Evolutionary conservation across 2,329 filamentous ascomycete genomes (phyloP), one percentile per base, ranked within the genome.

Genomic region (Aspergillus candidus): DNA sequence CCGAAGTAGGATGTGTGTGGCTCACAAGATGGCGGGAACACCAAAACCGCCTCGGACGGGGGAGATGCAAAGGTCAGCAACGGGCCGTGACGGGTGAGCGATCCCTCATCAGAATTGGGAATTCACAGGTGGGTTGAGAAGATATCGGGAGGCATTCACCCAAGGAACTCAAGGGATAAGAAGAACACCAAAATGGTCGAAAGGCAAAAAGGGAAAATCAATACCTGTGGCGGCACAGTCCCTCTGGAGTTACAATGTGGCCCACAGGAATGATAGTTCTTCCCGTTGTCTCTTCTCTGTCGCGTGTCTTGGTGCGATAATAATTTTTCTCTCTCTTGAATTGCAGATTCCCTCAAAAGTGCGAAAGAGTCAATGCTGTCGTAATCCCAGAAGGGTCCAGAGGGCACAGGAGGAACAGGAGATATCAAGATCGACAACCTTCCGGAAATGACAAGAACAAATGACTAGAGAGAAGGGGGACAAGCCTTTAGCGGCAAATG

Each of bases 41-140:
- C 51, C 50, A 50, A 53, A 42, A 44, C 35, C 43, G 39, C 40
- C 46, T 44, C 43, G 41, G 44, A 54, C 49, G 50, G 46, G 44
- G 49, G 50, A 52, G 46, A 54, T 48, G 46, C 45, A 44, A 45
- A 55, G 45, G 42, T 58, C 53, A 54, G 52, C 52, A 53, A 57
- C 51, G 50, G 55, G 52, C 54, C 52, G 54, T 55, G 48, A 51
- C 49, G 53, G 52, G 48, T 43, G 51, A 46, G 44, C 43, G 51
- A 57, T 50, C 49, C 54, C 49, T 54, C 51, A 59, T 52, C 34
- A 50, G 46, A 51, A 32, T 40, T 40, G 44, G 38, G 38, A 46
- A 40, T 51, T 44, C 45, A 46, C 43, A 50, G 41, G 22, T 46
- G 44, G 39, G 49, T 45, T 41, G 48, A 44, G 36, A 27, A 4